Evolutionary conservation across 371 early-diverging fungal species (phyloP).

Genomic region (Thermomucor indicae-seudaticae): DNA sequence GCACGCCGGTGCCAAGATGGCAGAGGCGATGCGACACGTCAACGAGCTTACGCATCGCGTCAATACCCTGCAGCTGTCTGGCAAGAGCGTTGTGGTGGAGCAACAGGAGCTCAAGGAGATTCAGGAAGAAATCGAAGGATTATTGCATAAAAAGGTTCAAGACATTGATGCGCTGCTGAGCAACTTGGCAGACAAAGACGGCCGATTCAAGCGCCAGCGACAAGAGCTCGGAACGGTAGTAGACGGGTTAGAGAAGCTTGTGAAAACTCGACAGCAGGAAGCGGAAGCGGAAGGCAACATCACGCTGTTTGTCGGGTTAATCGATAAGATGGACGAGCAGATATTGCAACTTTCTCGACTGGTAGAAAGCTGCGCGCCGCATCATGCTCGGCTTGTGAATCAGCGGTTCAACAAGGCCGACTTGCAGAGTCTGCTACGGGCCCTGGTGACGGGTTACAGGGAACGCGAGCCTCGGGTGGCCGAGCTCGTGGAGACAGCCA

Average conservation of each 20-base stretch:
- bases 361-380: constrained; percentile 29
- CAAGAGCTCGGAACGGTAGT: constrained; percentile 21
- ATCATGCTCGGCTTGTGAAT: constrained; percentile 28
- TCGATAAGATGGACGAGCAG: constrained; percentile 37
- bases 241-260: constrained; percentile 26
- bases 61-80: constrained; percentile 35
- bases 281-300: constrained; percentile 42
- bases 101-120: constrained; percentile 36
- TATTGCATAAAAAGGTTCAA: constrained; percentile 19
- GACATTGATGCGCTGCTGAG: constrained; percentile 29
- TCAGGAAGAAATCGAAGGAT: constrained; percentile 29
- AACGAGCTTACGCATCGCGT: constrained; percentile 36
- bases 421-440: constrained; percentile 40
- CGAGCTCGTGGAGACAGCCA: constrained; percentile 21
- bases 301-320: constrained; percentile 36
- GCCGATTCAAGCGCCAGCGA: constrained; percentile 28
- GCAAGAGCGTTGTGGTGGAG: constrained; percentile 34
- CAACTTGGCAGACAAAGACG: constrained; percentile 21
- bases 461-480: constrained; percentile 21
- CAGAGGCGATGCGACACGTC: constrained; percentile 39
- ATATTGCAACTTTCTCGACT: constrained; percentile 23
- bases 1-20: constrained; percentile 26
- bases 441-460: constrained; percentile 28
- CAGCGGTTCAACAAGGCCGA: constrained; percentile 41
- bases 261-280: constrained; percentile 31